Base-by-base conservation (phyloP, 2,329 filamentous ascomycete species). In the Elsinoe ampelina region DNA sequence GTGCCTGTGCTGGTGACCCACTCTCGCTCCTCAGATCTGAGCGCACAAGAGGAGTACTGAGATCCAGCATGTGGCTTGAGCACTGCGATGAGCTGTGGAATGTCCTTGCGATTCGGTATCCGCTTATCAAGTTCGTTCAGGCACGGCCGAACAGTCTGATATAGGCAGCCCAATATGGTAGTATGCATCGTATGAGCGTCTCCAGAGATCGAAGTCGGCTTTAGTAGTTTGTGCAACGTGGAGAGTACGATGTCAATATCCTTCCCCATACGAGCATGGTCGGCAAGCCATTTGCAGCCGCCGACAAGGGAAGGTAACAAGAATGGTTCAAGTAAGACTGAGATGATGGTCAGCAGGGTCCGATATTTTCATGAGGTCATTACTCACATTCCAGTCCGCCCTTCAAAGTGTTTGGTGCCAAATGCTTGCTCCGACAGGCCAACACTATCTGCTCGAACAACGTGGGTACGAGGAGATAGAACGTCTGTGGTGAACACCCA, bases 401-500 rank as follows among this genome's bases (percentile, higher is more conserved):
- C 67, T 86, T 89, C 0, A 93, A 76, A 35, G 78, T 81, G 38
- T 90, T 85, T 43, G 89, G 80, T 1, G 79, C 79, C 3, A 95
- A 70, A 39, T 81, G 76, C 5, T 82, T 82, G 1, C 77, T 77
- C n/a, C 80, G 80, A 62, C 83, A 83, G 1, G 86, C 88, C 35
- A 86, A 73, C 0, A 89, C 80, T 41, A 86, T 88, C 62, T 89
- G 85, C 62, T 85, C 80, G 66, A 92, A 90, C 0, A 93, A 72
- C 0, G 86, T 85, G 1, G 89, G 86, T 12, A 90, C 82, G 3
- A 93, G 76, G 15, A 87, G 73, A 64, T 92, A 92, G 66, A 93
- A 93, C 38, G 90, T 84, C 65, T 91, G 87, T 1, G 89, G 89
- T 1, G 85, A 83, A 63, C 88, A 93, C 1, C 86, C 86, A 7